A percentile compares a stretch with the other conserved stretches of the same genome.
phyloP scores from a whole-genome alignment of 106 monocot species.

The Acorus gramineus region DNA sequence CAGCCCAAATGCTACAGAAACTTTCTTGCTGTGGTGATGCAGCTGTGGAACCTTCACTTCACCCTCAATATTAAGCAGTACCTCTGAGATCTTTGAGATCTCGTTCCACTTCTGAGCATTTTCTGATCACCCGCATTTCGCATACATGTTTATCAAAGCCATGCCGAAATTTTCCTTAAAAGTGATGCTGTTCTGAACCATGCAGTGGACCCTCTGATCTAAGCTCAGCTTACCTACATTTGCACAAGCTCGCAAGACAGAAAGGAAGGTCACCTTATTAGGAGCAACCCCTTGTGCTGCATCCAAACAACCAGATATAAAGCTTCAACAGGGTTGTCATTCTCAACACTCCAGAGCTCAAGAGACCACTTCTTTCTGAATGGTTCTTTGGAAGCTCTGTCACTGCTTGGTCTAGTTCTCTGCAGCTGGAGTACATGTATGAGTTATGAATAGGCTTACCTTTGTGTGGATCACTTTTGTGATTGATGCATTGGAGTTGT shows the following conservation, averaged over 20 bases:
- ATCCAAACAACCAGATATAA: constrained; percentile 10
- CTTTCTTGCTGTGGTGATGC: constrained; percentile 47
- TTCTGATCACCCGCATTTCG: constrained; percentile 23
- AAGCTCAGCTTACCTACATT: constrained; percentile 6
- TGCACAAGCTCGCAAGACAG: constrained; percentile 16
- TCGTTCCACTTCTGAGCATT: constrained; percentile 23
- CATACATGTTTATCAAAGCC: constrained; percentile 18
- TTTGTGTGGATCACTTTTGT: background rate
- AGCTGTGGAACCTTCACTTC: constrained; percentile 29
- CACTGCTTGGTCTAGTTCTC: constrained; percentile 3
- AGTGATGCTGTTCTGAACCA: background rate
- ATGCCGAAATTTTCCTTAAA: constrained; percentile 11
- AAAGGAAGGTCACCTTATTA: constrained; percentile 17
- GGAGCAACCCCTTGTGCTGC: constrained; percentile 5
- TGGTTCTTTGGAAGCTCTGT: constrained; percentile 20
- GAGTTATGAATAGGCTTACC: constrained; percentile 16
- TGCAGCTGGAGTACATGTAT: constrained; percentile 15
- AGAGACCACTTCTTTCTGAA: constrained; percentile 14
- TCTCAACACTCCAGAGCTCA: constrained; percentile 13
- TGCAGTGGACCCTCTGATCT: constrained; percentile 6
- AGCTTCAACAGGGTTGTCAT: constrained; percentile 3
- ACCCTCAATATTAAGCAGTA: constrained; percentile 40
- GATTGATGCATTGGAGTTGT: constrained; percentile 11
- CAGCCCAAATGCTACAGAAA: constrained; percentile 47
- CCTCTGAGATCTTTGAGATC: constrained; percentile 22